These are phyloP conservation scores for Petunia hybrid DNA, from an alignment of 305 asterid species.

Conservation along the genomic window DNA sequence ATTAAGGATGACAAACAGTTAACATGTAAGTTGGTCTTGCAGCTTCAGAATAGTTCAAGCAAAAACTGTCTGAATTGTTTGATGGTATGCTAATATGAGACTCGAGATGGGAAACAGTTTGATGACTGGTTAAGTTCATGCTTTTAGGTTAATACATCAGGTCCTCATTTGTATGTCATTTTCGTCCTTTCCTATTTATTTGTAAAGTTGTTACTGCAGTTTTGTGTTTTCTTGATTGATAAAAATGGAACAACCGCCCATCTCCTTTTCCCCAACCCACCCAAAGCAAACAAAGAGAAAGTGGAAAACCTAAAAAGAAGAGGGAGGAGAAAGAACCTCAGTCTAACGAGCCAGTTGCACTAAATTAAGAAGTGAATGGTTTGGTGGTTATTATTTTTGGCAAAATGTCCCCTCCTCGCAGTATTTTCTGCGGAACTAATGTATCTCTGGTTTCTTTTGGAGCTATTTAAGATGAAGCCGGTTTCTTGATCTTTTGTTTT, in stretches of 20 bases:
- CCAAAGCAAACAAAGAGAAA: neutral
- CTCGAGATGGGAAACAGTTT: neutral
- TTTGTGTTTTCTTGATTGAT: neutral
- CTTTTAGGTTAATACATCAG: neutral
- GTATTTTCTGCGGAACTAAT: neutral
- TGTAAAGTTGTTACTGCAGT: neutral
- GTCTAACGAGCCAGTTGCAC: neutral
- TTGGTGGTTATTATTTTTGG: neutral
- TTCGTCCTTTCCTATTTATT: neutral
- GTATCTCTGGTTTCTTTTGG: neutral
- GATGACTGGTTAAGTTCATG: slow-evolving; percentile 1
- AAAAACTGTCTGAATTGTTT: neutral
- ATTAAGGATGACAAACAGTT: slow-evolving; percentile 74
- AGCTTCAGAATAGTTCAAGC: neutral
- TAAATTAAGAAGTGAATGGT: neutral
- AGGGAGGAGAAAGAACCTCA: neutral
- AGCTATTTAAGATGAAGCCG: neutral
- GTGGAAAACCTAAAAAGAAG: neutral
- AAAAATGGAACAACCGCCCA: neutral
- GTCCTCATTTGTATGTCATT: neutral
- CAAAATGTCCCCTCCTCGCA: neutral
- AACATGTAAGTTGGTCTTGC: slow-evolving; percentile 57
- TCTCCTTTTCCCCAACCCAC: neutral
- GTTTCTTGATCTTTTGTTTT: neutral
- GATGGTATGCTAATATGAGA: neutral